A percentile compares a stretch with the other conserved stretches of the same genome.
These are phyloP conservation scores for Phaeosphaeriaceae sp. DNA, from an alignment of 2,329 filamentous ascomycete species.

Conservation along the genomic window DNA sequence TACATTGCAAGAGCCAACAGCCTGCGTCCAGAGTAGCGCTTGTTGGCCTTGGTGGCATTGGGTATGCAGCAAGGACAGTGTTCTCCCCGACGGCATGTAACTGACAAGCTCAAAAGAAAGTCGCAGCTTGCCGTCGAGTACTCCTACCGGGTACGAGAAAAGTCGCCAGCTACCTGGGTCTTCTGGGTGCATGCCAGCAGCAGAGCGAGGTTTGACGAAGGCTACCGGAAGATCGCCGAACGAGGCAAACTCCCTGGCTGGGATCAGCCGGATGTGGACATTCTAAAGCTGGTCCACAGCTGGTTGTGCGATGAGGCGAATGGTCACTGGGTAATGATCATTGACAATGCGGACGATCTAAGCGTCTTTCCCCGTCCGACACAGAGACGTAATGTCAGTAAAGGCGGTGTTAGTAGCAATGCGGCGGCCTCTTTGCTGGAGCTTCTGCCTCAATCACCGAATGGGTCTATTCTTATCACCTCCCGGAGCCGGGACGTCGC, in stretches of 20 bases:
- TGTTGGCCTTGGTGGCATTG: too few relatives aligned
- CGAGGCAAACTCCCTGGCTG: conserved; percentile 10
- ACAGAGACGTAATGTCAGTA: too few relatives aligned
- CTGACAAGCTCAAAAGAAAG: too few relatives aligned
- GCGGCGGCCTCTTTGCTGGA: too few relatives aligned
- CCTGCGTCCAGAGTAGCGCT: too few relatives aligned
- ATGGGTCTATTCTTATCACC: conserved; percentile 17
- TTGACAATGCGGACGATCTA: conserved; percentile 22
- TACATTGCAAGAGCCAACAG: too few relatives aligned
- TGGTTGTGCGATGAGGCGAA: conserved; percentile 21
- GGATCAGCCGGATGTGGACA: conserved; percentile 12
- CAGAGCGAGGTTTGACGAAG: conserved; percentile 17
- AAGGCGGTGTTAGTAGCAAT: too few relatives aligned
- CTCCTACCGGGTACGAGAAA: conserved; percentile 20
- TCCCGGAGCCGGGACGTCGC: conserved; percentile 14
- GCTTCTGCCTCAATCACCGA: conserved; percentile 7
- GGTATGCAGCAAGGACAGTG: too few relatives aligned
- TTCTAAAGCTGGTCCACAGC: conserved; percentile 15
- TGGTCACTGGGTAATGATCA: conserved; percentile 18
- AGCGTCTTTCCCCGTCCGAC: conserved; percentile 4
- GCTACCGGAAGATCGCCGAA: conserved; percentile 17
- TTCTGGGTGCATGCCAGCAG: conserved; percentile 39
- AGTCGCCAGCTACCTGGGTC: conserved; percentile 22
- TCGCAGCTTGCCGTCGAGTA: conserved; percentile 31
- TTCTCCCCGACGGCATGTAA: too few relatives aligned